These are phyloP conservation scores for Antitrichia curtipendula DNA, from an alignment of 225 moss, liverwort and hornwort genomes.

Conservation along the genomic window DNA sequence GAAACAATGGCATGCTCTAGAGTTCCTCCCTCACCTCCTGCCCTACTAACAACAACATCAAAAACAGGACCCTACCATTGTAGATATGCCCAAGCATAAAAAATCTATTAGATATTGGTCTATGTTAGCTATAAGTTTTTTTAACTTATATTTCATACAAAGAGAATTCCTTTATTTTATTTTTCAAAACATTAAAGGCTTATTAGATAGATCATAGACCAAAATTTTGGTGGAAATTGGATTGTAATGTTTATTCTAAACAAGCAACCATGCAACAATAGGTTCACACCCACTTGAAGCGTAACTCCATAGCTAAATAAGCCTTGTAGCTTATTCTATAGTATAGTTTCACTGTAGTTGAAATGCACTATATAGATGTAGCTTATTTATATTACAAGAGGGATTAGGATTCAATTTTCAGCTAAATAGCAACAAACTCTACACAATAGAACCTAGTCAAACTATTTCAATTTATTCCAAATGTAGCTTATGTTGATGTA, in stretches of 20 bases:
- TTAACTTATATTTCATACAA: neutral
- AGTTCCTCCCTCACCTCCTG: too few relatives aligned
- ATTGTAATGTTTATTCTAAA: neutral
- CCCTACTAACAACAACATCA: too few relatives aligned
- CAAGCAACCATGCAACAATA: neutral
- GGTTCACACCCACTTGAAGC: neutral
- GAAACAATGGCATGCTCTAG: too few relatives aligned
- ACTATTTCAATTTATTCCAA: too few relatives aligned
- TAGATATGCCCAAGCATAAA: neutral
- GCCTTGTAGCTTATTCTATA: neutral
- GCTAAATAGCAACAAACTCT: neutral
- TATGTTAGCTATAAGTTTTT: too few relatives aligned
- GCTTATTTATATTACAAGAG: neutral
- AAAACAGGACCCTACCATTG: too few relatives aligned
- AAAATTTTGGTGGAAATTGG: neutral
- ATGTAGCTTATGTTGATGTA: neutral
- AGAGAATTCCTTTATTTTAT: neutral
- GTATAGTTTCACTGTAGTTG: accelerated
- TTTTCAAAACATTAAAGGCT: neutral
- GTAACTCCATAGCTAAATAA: neutral
- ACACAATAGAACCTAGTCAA: neutral
- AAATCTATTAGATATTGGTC: neutral
- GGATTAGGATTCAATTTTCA: neutral
- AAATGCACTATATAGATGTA: neutral
- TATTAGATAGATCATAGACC: neutral